Percentiles rank a stretch among this genome's conserved stretches.
Evolutionary conservation across 2,329 filamentous ascomycete genomes (phyloP).

Genomic region (Trichoderma sp.): DNA sequence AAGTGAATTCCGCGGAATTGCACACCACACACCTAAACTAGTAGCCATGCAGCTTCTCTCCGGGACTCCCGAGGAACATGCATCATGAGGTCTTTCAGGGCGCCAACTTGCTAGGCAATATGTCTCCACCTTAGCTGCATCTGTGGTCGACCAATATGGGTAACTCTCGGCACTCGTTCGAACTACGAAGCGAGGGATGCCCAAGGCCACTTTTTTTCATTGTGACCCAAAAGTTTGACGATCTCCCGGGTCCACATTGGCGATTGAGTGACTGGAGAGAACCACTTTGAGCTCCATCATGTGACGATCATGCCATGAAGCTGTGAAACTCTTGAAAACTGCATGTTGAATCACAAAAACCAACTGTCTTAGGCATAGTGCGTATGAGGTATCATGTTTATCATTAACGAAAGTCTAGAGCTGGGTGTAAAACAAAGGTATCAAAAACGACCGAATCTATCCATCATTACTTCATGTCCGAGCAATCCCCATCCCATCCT

Average conservation of each 20-base stretch:
- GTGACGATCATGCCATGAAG: not conserved
- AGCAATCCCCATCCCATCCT: not conserved
- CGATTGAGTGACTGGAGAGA: not conserved
- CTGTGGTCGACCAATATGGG: not conserved
- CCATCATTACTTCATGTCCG: not conserved
- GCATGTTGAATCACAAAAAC: not conserved
- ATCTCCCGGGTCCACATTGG: not conserved
- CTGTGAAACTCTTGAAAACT: not conserved
- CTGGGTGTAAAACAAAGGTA: not conserved
- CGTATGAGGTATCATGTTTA: slow-evolving; percentile 10
- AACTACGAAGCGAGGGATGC: not conserved
- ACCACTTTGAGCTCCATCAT: not conserved
- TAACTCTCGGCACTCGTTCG: not conserved
- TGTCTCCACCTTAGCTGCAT: not conserved
- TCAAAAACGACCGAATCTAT: slow-evolving; percentile 15
- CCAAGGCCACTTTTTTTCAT: not conserved
- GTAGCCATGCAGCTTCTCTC: not conserved
- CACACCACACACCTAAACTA: not conserved
- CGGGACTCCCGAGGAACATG: not conserved
- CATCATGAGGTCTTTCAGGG: not conserved
- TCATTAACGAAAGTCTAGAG: slow-evolving; percentile 12
- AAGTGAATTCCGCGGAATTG: not conserved
- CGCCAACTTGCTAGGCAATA: not conserved
- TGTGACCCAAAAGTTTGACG: not conserved
- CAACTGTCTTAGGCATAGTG: not conserved